These are phyloP conservation scores for Blastobotrys arbuscula DNA, from an alignment of 1,139 yeast species.

Conservation along the genomic window DNA sequence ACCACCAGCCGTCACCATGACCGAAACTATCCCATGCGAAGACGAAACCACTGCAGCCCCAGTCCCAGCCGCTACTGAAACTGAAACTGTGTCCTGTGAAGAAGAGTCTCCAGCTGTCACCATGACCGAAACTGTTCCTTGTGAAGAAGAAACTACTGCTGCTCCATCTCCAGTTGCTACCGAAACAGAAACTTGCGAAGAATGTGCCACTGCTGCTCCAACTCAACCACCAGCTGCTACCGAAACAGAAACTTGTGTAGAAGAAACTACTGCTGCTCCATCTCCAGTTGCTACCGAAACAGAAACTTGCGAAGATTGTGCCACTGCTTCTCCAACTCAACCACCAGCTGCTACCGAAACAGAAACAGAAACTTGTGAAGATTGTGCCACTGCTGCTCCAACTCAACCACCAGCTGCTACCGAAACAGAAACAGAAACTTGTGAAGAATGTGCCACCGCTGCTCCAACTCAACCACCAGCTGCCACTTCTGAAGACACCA, in stretches of 20 bases:
- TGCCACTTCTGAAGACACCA: too few species aligned
- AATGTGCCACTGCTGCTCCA: not conserved
- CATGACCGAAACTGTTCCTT: not conserved
- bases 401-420: not conserved
- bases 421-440: not conserved
- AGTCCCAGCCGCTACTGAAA: not conserved
- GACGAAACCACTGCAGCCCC: not conserved
- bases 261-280: not conserved
- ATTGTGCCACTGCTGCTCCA: not conserved
- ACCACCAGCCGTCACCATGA: too few species aligned
- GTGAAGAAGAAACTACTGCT: not conserved
- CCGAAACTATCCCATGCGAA: too few species aligned
- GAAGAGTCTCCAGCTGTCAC: too few species aligned
- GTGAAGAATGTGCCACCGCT: too few species aligned
- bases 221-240: not conserved
- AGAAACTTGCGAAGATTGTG: too few species aligned
- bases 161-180: not conserved
- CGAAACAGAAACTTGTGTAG: not conserved
- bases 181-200: not conserved
- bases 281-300: not conserved
- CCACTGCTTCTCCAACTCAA: not conserved
- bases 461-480: not conserved
- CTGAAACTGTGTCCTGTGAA: too few species aligned
- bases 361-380: too few species aligned
- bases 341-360: not conserved